Evolutionary conservation across 306 rosid species (phyloP).

Genomic region (Rubus idaeus): DNA sequence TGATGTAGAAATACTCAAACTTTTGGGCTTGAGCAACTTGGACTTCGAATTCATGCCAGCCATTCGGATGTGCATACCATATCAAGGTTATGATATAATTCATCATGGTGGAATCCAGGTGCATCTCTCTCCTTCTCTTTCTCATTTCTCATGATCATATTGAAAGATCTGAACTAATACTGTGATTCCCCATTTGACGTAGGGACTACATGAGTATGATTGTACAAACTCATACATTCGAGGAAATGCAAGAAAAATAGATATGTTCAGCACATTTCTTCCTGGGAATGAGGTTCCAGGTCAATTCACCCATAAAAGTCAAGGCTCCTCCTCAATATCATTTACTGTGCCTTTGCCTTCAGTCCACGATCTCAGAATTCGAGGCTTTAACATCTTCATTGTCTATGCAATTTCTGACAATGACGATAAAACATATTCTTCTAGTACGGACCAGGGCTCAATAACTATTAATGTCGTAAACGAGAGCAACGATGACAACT

Average conservation of each 20-base stretch:
- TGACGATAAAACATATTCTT: not conserved
- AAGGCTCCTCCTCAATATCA: not conserved
- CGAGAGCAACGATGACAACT: conserved; percentile 3
- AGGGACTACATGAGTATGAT: not conserved
- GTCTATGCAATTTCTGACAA: not conserved
- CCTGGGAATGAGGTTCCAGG: not conserved
- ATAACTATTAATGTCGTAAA: not conserved
- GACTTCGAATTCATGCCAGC: not conserved
- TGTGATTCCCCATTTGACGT: not conserved
- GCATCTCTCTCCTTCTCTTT: not conserved
- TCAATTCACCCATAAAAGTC: not conserved
- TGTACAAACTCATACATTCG: not conserved
- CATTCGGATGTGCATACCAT: not conserved
- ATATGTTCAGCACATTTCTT: conserved; percentile 8
- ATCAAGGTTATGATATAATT: not conserved
- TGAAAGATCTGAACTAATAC: not conserved
- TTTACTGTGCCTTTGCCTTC: not conserved
- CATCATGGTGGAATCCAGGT: conserved; percentile 7
- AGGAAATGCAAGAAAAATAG: not conserved
- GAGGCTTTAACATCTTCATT: not conserved
- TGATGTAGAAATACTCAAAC: not conserved
- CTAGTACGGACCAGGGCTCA: not conserved
- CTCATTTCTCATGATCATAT: not conserved
- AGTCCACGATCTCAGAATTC: not conserved
- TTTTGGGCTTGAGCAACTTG: not conserved